Base-by-base conservation (phyloP, 2,329 filamentous ascomycete genomes). In the Rachicladosporium sp. region DNA sequence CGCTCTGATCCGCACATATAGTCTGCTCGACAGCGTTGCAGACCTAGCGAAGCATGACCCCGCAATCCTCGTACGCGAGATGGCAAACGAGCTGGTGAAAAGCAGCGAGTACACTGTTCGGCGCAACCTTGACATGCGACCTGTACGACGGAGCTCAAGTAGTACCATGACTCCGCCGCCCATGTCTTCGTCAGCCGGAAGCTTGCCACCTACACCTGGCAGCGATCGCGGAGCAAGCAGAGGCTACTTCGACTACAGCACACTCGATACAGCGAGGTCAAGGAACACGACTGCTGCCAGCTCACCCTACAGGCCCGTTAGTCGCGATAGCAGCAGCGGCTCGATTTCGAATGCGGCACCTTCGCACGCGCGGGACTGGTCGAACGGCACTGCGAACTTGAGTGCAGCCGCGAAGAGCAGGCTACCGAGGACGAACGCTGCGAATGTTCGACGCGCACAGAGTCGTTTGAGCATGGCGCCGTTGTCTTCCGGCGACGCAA, bases 31-130 rank as follows among this genome's bases (percentile, higher is more conserved):
- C 42, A 74, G 82, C 15, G 89, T 98, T 49, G 76, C 82, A 49
- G 75, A 77, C 38, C 74, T 96, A 29, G 82, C 87, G n/a, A 81
- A 86, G 49, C 82, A 82, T 50, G 91, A 98, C 49, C 77, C 82
- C 10, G 88, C 91, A 11, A 84, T 98, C 15, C 71, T 98, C 42
- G 91, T 98, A 29, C 78, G 86, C 45, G 93, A 94, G 55, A 77
- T 95, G 65, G 87, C 87, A 3, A 77, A 80, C 9, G 88, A 94
- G 56, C 69, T 94, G 9, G 74, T 91, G 45, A 69, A 69, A 45
- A 69, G 65, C n/a, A 68, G 65, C 42, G 57, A 61, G 30, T 45
- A 54, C 19, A 53, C 40, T 23, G 41, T 43, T 13, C 49, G 41
- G 15, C 45, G 47, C 19, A 44, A 42, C 19, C 41, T 50, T 32